Percentiles rank a stretch among this genome's conserved stretches.
Evolutionary conservation across 2,329 filamentous ascomycete species (phyloP).

Genomic region (Aspergillus spinulosporus): DNA sequence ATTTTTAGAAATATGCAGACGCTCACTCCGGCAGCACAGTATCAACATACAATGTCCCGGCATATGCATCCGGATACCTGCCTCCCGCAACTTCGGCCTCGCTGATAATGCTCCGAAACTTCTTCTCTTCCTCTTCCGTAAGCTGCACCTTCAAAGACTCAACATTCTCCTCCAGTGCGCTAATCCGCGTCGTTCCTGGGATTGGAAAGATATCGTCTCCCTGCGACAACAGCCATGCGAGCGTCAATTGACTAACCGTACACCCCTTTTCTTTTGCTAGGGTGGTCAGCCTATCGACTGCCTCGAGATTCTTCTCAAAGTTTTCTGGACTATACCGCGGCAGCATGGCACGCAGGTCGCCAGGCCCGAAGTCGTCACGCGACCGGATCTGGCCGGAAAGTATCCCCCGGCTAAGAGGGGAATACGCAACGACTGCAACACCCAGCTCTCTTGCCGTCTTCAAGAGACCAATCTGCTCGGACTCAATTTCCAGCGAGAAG

Average conservation of each 20-base stretch:
- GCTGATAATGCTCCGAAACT: constrained; percentile 13
- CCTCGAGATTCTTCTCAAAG: constrained; percentile 56
- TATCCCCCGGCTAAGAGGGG: constrained; percentile 47
- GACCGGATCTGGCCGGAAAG: constrained; percentile 46
- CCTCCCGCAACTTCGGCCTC: constrained; percentile 11
- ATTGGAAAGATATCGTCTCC: constrained; percentile 63
- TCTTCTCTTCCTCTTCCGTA: constrained; percentile 18
- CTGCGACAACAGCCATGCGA: constrained; percentile 65
- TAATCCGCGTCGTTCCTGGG: constrained; percentile 54
- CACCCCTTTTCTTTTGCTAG: constrained; percentile 56
- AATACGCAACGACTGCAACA: constrained; percentile 46
- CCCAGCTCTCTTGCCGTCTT: constrained; percentile 33
- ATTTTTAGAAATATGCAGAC: too few relatives aligned
- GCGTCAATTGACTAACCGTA: constrained; percentile 58
- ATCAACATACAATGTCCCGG: constrained; percentile 14
- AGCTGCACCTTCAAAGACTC: constrained; percentile 21
- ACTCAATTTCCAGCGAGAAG: constrained; percentile 54
- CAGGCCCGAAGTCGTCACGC: constrained; percentile 39
- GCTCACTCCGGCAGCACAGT: constrained; percentile 13
- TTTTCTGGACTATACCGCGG: constrained; percentile 57
- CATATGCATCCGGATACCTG: constrained; percentile 11
- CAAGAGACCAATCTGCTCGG: constrained; percentile 25
- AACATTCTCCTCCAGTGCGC: constrained; percentile 49
- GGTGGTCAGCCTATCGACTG: constrained; percentile 52
- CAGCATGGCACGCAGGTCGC: constrained; percentile 48